Evolutionary conservation across 345 rosid genomes (phyloP).

Genomic region (Orychophragmus violaceus): DNA sequence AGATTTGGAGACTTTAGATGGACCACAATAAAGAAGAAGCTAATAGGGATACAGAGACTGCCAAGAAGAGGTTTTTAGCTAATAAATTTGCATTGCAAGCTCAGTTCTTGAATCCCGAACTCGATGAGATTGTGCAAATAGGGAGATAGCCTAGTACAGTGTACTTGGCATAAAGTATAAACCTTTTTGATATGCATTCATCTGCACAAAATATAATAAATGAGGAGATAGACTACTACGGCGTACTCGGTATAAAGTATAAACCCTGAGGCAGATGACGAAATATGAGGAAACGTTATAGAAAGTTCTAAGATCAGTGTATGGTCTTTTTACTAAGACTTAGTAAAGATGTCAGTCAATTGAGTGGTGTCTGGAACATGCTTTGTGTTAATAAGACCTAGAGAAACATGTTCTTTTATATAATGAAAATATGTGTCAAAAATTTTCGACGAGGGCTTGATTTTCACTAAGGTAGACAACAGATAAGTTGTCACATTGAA

Average conservation of each 20-base stretch:
- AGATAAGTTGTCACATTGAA: too few species aligned
- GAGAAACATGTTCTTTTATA: too few species aligned
- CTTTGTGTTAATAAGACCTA: too few species aligned
- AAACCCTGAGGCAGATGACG: slow-evolving; percentile 51
- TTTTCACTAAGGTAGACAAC: too few species aligned
- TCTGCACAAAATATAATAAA: slow-evolving; percentile 40
- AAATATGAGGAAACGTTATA: slow-evolving; percentile 52
- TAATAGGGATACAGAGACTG: slow-evolving; percentile 48
- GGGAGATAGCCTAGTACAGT: slow-evolving; percentile 44
- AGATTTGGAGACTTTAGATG: slow-evolving; percentile 26
- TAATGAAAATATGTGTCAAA: too few species aligned
- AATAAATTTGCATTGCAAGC: slow-evolving; percentile 59
- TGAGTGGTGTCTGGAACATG: too few species aligned
- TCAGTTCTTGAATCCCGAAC: slow-evolving; percentile 50
- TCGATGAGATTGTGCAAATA: slow-evolving; percentile 51
- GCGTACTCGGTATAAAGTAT: slow-evolving; percentile 47
- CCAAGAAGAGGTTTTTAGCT: slow-evolving; percentile 42
- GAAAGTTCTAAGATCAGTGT: too few species aligned
- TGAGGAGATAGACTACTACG: slow-evolving; percentile 53
- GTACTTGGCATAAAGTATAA: slow-evolving; percentile 45
- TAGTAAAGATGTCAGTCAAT: too few species aligned
- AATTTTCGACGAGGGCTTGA: too few species aligned
- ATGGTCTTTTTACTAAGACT: too few species aligned
- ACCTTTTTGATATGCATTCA: slow-evolving; percentile 41
- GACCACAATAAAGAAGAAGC: slow-evolving; percentile 55